Base-by-base conservation (phyloP, 2,329 filamentous ascomycete species). In the Paecilomyces fulvus region DNA sequence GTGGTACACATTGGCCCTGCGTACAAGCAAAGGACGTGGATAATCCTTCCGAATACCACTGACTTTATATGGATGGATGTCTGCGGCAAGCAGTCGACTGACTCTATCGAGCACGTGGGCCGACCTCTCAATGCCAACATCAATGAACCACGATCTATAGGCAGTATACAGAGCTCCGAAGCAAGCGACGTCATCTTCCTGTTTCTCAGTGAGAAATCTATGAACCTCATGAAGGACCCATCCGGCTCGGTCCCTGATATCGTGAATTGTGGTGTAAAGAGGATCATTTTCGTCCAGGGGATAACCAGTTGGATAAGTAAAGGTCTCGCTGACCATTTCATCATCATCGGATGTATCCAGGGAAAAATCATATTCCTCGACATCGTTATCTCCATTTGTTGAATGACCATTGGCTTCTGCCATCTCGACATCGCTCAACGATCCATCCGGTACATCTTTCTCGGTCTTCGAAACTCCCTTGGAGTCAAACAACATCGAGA, bases 91-190 rank as follows among this genome's bases (percentile, higher is more conserved):
- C 0, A 99, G 81, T 54, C 91, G 84, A 3, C 88, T 84, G 12
- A 97, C 86, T 20, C 94, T 83, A 70, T 99, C 94, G 9, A 97
- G 79, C 1, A 95, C 89, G 70, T 96, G 94, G 0, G 94, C 92
- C 17, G 92, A 96, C 58, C 92, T 83, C 74, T 99, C 94, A 58
- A 96, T 95, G 17, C 95, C 94, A 46, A 99, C 92, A 66, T 99
- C 94, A 1, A 95, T 91, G 65, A 99, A 97, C 91, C 92, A 99
- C 8, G 90, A 94, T 49, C 90, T 83, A 70, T 96, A 99, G 1
- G 92, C 90, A 21, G 88, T 88, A 73, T 96, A 99, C 1, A 99
- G 75, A 0, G 92, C 85, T 23, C 91, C 96, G 74, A 99, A 99
- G 73, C 91, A 96, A 14, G 89, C 85, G 0, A 99, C 94, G 69